Base-by-base conservation (phyloP, 768 basidiomycete genomes). In the Lentinula boryana region DNA sequence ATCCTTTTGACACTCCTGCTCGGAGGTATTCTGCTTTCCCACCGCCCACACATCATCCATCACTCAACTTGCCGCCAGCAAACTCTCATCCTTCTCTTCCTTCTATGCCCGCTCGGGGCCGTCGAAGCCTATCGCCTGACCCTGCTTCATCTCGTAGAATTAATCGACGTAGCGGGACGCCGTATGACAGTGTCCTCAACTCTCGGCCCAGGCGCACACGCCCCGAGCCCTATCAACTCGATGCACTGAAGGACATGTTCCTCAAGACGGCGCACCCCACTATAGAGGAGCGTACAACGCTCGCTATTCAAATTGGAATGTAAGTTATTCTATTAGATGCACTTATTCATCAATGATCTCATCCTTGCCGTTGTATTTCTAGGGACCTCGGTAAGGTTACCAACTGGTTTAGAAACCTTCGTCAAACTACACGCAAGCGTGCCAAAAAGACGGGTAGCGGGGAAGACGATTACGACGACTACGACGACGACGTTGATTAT, bases 381-480 rank as follows among this genome's bases (percentile, higher is more conserved):
- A 86, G 84, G 90, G 90, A 93, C 72, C 72, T 92, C 60, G 87
- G 85, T 64, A 91, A 90, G 73, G 89, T 93, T 56, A 91, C 90
- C 16, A 93, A 93, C 70, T 93, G 90, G 90, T 92, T 92, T 78
- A 80, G 90, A 38, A 93, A 93, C 68, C 78, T 92, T 60, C 83
- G 90, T 40, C 90, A 93, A 74, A 88, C 88, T 16, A 81, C 89
- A n/a, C 76, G 89, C 46, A 91, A 86, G 72, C 84, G 89, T 23
- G 80, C 82, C 60, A 84, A 79, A 73, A 82, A 75, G 63, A 52
- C n/a, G 50, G 56, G 59, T 15, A 76, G 79, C 65, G 73, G 76
- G 21, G 80, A 76, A 62, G 77, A 78, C 55, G 76, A 76, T 27
- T 79, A 78, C 62, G 77, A 81, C 52, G 80, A 81, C 63, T 76